Evolutionary conservation across 345 rosid species (phyloP).

Genomic region (Cardamine resedifolia): DNA sequence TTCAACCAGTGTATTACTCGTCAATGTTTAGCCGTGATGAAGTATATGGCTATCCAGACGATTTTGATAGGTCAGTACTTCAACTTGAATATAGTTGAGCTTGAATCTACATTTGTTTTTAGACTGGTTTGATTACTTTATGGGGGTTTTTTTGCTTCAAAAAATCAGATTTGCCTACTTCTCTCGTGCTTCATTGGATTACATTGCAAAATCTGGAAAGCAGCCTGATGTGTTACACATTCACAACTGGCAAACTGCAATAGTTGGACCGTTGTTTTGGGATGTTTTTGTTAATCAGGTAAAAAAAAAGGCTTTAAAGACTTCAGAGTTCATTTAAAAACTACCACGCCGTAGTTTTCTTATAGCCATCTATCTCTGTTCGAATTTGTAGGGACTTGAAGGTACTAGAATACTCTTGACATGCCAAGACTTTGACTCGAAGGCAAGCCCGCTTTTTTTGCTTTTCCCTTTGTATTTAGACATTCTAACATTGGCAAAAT

Average conservation of each 20-base stretch:
- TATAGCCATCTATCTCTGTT: not conserved
- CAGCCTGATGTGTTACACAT: conserved; percentile 84
- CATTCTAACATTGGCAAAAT: not conserved
- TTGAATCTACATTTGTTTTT: not conserved
- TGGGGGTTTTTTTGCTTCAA: not conserved
- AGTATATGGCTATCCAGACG: conserved; percentile 71
- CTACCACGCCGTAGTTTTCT: not conserved
- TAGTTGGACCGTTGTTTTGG: conserved; percentile 90
- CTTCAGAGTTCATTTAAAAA: not conserved
- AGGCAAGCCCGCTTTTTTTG: conserved; percentile 47
- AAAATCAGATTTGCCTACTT: conserved; percentile 68
- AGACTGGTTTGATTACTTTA: not conserved
- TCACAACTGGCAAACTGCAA: conserved; percentile 86
- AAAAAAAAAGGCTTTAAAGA: not conserved
- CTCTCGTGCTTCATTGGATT: conserved; percentile 89
- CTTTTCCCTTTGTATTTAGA: conserved; percentile 8
- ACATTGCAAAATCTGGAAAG: conserved; percentile 76
- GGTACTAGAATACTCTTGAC: conserved; percentile 64
- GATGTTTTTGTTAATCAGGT: conserved; percentile 81
- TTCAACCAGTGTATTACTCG: conserved; percentile 62
- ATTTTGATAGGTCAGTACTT: conserved; percentile 72
- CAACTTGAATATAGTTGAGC: not conserved
- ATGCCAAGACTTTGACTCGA: conserved; percentile 64
- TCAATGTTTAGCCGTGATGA: conserved; percentile 69
- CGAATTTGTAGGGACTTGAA: conserved; percentile 60